Conservation (phyloP, 768 basidiomycete genomes). For the Stropharia rugosoannulata region DNA sequence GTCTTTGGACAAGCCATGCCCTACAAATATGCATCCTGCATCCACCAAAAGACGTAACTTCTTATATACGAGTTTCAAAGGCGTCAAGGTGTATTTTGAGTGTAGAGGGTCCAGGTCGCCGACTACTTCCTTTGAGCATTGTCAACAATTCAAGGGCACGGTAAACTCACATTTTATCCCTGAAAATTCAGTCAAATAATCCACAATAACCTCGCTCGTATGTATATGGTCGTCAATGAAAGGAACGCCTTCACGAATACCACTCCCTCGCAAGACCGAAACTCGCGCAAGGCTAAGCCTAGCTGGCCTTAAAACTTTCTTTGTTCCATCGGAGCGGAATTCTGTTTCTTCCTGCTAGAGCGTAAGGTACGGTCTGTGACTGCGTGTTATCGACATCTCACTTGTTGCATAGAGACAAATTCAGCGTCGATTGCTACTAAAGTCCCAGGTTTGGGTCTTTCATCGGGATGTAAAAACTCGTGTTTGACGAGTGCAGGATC, state of each 20-base stretch:
- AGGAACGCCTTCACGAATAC: conserved; percentile 75
- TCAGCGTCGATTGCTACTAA: conserved; percentile 96
- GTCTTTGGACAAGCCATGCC: conserved; percentile 96
- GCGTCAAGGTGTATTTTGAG: conserved; percentile 88
- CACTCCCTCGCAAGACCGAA: conserved; percentile 88
- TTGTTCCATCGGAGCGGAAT: conserved; percentile 91
- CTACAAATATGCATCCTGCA: conserved; percentile 93
- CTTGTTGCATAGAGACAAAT: conserved; percentile 96
- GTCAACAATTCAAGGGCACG: not conserved
- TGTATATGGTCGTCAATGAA: conserved; percentile 99
- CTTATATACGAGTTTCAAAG: conserved; percentile 97
- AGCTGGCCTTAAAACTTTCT: conserved; percentile 88
- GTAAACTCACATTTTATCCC: conserved; percentile 81
- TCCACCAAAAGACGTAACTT: conserved; percentile 93
- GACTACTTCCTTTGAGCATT: conserved; percentile 41
- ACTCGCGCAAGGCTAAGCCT: conserved; percentile 92
- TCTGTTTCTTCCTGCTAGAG: conserved; percentile 84
- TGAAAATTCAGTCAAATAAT: conserved; percentile 96
- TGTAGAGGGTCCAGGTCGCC: conserved; percentile 88
- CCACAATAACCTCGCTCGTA: conserved; percentile 92
- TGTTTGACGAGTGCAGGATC: conserved; percentile 76
- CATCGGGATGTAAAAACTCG: conserved; percentile 64
- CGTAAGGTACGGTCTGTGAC: not conserved
- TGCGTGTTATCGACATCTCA: conserved; percentile 21
- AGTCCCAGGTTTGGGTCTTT: conserved; percentile 84